Conservation (phyloP, 352 stramenopile species). For the Phytophthora chlamydospora region DNA sequence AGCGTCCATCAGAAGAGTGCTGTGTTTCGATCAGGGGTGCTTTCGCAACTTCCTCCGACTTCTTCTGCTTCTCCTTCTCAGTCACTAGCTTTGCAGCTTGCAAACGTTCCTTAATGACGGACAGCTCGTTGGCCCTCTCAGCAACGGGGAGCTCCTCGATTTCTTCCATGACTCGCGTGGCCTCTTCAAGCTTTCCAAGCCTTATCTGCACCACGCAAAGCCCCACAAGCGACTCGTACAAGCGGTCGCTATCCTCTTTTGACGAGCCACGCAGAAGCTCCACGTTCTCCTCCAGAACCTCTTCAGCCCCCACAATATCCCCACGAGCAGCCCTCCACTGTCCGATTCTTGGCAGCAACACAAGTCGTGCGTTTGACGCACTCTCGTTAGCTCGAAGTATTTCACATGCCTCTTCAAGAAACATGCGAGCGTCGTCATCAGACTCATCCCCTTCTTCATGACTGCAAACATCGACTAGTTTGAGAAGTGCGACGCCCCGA, state of each 20-base stretch:
- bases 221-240: conserved; percentile 57
- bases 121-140: conserved; percentile 42
- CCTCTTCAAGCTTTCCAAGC: conserved; percentile 38
- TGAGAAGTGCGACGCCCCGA: conserved; percentile 20
- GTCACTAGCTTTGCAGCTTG: conserved; percentile 14
- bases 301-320: conserved; percentile 34
- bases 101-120: conserved; percentile 50
- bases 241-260: conserved; percentile 26
- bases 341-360: conserved; percentile 40
- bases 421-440: conserved; percentile 35
- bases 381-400: conserved; percentile 25
- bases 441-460: conserved; percentile 25
- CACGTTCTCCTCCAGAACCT: conserved; percentile 43
- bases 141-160: conserved; percentile 46
- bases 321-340: conserved; percentile 36
- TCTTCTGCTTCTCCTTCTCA: conserved; percentile 9
- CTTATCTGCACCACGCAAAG: conserved; percentile 67
- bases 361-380: conserved; percentile 12
- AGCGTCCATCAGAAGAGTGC: background rate
- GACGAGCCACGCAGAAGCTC: conserved; percentile 20
- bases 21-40: conserved; percentile 15
- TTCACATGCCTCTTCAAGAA: conserved; percentile 35
- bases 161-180: conserved; percentile 43
- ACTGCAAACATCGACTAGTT: conserved; percentile 37
- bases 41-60: conserved; percentile 10